Base-by-base conservation (phyloP, 805 yeast genomes). In the Zygoascus bituminiphila region DNA sequence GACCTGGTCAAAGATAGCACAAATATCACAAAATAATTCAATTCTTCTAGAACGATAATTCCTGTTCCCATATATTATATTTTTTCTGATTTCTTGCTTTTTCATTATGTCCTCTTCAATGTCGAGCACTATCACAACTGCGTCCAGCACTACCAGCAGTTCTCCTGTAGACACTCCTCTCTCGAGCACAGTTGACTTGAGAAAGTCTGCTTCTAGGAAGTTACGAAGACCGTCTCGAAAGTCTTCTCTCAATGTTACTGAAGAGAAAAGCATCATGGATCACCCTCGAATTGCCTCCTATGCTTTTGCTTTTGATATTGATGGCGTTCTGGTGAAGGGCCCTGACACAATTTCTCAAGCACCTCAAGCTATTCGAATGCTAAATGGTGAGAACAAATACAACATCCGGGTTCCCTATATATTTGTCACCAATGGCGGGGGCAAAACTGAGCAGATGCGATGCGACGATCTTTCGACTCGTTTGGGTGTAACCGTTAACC, bases 251-350 rank as follows among this genome's bases (percentile, higher is more conserved):
- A 42, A 52, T 8, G 25, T 48, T 10, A 31, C 31, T 5, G 51
- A 50, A 23, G 41, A 23, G 9, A 49, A 41, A 44, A 31, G 42
- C 6, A 21, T 25, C 9, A 21, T 51, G n/a, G 48, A 52, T 29
- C 56, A 54, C 38, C 51, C 55, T 21, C 50, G 56, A 44, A 51
- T 49, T n/a, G 58, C 56, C n/a, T 52, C 54, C 21, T 52, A 52
- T 35, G 95, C 95, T 2, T 88, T 88, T 70, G 93, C 94, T 37
- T 88, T 88, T 64, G 96, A 88, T 67, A 88, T 88, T 48, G 96
- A 88, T 62, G 96, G 96, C 40, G 96, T 88, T 42, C 78, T 88
- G 42, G 80, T 88, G 54, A 75, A 85, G 51, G 95, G 96, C 14
- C 89, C 93, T 1, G 78, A 82, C 46, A 83, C 91, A 5, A 82